Percentiles rank a stretch among this genome's conserved stretches.
Evolutionary conservation across 345 rosid genomes (phyloP).

Genomic region (Hypericum androsaemum): DNA sequence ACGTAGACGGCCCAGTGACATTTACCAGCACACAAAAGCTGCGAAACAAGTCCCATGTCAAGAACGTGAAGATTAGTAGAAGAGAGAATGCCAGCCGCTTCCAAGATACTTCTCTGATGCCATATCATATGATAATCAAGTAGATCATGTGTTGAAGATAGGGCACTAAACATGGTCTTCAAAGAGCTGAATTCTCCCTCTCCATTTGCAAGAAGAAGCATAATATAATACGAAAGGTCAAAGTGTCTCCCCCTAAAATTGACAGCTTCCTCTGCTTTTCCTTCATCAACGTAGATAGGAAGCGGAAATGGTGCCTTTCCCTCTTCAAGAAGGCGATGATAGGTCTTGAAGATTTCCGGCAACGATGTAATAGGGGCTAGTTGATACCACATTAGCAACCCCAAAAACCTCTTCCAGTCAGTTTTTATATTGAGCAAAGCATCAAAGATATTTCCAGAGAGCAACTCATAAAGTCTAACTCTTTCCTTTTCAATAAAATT

Average conservation of each 20-base stretch:
- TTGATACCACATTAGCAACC: conserved; percentile 90
- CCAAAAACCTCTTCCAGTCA: conserved; percentile 97
- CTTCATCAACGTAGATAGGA: conserved; percentile 88
- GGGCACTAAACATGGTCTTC: conserved; percentile 84
- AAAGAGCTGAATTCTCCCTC: conserved; percentile 41
- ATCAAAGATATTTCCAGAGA: conserved; percentile 72
- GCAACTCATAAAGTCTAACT: conserved; percentile 74
- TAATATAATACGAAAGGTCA: conserved; percentile 84
- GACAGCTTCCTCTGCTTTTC: conserved; percentile 37
- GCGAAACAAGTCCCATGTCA: conserved; percentile 87
- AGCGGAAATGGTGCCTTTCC: conserved; percentile 73
- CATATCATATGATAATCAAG: conserved; percentile 98
- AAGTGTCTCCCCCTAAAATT: conserved; percentile 36
- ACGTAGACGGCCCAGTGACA: conserved; percentile 98
- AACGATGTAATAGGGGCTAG: conserved; percentile 57
- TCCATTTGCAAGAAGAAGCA: conserved; percentile 85
- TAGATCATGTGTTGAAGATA: conserved; percentile 83
- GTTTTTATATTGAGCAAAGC: conserved; percentile 47
- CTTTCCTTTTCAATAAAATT: conserved; percentile 81
- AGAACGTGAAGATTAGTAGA: conserved; percentile 82
- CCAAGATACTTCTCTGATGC: conserved; percentile 77
- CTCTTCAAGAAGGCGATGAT: conserved; percentile 55
- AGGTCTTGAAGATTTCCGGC: conserved; percentile 55
- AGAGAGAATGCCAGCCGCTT: conserved; percentile 67
- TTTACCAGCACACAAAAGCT: conserved; percentile 65